Evolutionary conservation across 805 yeast species (phyloP).

Genomic region (Martiniozyma abietophila): DNA sequence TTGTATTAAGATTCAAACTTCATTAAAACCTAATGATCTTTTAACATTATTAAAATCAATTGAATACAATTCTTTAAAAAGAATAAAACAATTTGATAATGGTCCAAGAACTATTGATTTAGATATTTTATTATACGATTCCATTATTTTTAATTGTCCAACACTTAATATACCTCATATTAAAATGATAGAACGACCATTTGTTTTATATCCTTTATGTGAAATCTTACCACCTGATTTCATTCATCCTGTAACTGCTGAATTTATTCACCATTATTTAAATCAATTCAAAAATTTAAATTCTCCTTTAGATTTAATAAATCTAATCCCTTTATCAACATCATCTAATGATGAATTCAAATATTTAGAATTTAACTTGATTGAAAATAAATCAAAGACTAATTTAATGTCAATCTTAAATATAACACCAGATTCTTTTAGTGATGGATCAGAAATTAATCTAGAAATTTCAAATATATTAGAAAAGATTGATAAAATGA

Average conservation of each 20-base stretch:
- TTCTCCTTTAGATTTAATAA: conserved; percentile 41
- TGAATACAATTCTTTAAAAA: conserved; percentile 59
- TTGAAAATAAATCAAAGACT: conserved; percentile 40
- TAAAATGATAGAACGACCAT: conserved; percentile 79
- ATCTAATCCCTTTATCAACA: conserved; percentile 36
- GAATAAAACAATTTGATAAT: conserved; percentile 75
- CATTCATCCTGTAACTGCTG: conserved; percentile 81
- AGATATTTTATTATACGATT: conserved; percentile 73
- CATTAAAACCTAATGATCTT: conserved; percentile 53
- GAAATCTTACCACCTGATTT: conserved; percentile 62
- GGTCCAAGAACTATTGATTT: conserved; percentile 91
- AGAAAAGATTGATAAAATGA: conserved; percentile 38
- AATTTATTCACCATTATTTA: conserved; percentile 64
- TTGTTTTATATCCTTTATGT: conserved; percentile 82
- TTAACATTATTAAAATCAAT: conserved; percentile 57
- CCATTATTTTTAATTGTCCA: conserved; percentile 42
- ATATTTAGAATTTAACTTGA: conserved; percentile 35
- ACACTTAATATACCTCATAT: conserved; percentile 76
- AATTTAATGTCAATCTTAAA: conserved; percentile 81
- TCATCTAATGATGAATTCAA: conserved; percentile 16
- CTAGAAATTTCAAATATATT: conserved; percentile 33
- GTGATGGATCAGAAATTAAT: conserved; percentile 65
- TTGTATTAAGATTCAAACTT: conserved; percentile 57
- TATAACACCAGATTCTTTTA: conserved; percentile 89
- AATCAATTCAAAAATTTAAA: conserved; percentile 37